Evolutionary conservation across 2,329 filamentous ascomycete species (phyloP).

Genomic region (Cladosporium sp.): DNA sequence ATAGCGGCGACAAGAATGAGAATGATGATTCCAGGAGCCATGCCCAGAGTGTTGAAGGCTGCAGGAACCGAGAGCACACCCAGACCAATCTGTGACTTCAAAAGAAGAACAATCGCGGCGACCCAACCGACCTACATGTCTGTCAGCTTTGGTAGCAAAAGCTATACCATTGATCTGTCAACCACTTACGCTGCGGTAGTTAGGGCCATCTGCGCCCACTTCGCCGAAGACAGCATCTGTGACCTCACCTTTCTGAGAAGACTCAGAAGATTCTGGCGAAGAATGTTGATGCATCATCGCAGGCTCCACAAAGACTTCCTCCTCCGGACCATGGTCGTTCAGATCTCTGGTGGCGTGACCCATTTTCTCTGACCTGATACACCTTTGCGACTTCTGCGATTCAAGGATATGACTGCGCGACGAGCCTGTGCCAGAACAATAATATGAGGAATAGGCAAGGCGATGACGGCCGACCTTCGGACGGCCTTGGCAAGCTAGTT

Average conservation of each 20-base stretch:
- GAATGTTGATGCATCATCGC: conserved; percentile 5
- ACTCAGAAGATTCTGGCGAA: not conserved
- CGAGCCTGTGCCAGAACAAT: not conserved
- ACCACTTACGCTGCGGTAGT: conserved; percentile 32
- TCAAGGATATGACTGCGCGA: conserved; percentile 4
- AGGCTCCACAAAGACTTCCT: conserved; percentile 20
- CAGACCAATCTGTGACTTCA: conserved; percentile 52
- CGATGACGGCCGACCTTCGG: conserved; percentile 11
- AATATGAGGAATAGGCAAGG: not conserved
- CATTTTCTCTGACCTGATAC: conserved; percentile 1
- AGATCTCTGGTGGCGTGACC: conserved; percentile 10
- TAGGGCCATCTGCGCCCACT: conserved; percentile 25
- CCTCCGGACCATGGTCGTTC: conserved; percentile 13
- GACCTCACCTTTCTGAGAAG: conserved; percentile 23
- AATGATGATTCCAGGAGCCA: conserved; percentile 53
- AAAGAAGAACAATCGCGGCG: conserved; percentile 48
- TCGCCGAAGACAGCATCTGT: conserved; percentile 29
- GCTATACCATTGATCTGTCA: not conserved
- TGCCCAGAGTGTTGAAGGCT: conserved; percentile 50
- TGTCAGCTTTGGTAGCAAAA: conserved; percentile 5
- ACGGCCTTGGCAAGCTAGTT: conserved; percentile 20
- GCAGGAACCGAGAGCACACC: conserved; percentile 52
- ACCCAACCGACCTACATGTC: conserved; percentile 40
- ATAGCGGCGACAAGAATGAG: conserved; percentile 46
- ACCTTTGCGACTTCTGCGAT: conserved; percentile 7